These are phyloP conservation scores for Camelina sativa DNA, from an alignment of 345 rosid genomes.

Conservation along the genomic window DNA sequence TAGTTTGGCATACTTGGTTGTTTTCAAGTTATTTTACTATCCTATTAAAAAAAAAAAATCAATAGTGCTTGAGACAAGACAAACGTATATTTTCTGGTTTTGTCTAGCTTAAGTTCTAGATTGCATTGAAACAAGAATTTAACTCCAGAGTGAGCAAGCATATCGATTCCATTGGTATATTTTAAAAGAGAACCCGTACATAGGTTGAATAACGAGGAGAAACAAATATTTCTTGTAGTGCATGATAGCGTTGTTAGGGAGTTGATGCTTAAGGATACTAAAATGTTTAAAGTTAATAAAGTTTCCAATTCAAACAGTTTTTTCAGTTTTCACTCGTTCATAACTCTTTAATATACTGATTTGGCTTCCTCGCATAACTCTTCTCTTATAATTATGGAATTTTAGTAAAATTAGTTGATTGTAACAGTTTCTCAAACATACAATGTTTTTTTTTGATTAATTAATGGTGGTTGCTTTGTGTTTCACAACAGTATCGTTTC, in stretches of 20 bases:
- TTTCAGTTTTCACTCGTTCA: too few species aligned
- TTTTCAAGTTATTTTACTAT: background rate
- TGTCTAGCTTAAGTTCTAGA: background rate
- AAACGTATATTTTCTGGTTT: conserved; percentile 1
- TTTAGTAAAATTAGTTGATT: background rate
- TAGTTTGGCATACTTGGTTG: background rate
- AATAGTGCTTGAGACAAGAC: background rate
- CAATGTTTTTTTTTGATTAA: background rate
- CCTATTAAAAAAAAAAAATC: background rate
- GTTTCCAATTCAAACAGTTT: too few species aligned
- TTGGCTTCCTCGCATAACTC: background rate
- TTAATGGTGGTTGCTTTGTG: background rate
- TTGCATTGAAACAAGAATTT: background rate
- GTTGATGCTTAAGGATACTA: too few species aligned
- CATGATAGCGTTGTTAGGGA: too few species aligned
- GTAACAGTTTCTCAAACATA: background rate
- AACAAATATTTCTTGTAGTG: background rate
- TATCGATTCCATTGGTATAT: background rate
- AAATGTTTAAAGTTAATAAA: too few species aligned
- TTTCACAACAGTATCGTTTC: background rate
- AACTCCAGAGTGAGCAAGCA: conserved; percentile 13
- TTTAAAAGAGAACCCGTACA: background rate
- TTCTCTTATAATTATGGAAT: background rate
- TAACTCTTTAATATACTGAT: too few species aligned
- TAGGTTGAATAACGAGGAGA: background rate